Base-by-base conservation (phyloP, 768 basidiomycete species). In the Suillus brevipes region DNA sequence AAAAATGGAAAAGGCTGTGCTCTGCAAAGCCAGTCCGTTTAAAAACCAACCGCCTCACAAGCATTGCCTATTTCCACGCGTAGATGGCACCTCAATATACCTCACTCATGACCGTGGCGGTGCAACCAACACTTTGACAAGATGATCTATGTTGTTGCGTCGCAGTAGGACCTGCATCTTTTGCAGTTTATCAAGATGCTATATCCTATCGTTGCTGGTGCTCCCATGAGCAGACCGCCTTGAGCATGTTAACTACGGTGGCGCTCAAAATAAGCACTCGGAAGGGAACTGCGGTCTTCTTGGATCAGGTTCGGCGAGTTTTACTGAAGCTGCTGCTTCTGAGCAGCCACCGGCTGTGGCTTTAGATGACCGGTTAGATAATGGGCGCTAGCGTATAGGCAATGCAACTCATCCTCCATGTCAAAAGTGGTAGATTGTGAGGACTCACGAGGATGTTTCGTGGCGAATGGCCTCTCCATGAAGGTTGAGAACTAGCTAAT, bases 231-330 rank as follows among this genome's bases (percentile, higher is more conserved):
- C 95, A 1, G 82, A 86, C 66, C 80, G 79, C 42, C 84, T 98
- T 52, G 83, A 92, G 73, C 97, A 98, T 77, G 81, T 98, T 77
- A 97, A 95, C 79, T 95, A 91, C 70, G 93, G 94, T 97, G 66
- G 95, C 99, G 25, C 89, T 87, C 62, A 97, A 97, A 64, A 99
- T 99, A 97, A 95, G 89, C 76, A 94, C 93, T 28, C 86, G 92
- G 38, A 94, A 89, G 78, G 95, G 95, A 42, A 98, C 94, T 0
- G 96, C 93, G 53, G 95, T 97, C 59, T 98, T 98, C 85, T 80
- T 99, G 37, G 89, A 97, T 71, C 87, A 98, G 76, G n/a, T n/a
- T n/a, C n/a, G n/a, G n/a, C n/a, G n/a, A n/a, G n/a, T n/a, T n/a
- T n/a, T n/a, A n/a, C n/a, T n/a, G n/a, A n/a, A n/a, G n/a, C n/a